These are phyloP conservation scores for Picea abies DNA, from an alignment of 83 land plant species.

Conservation along the genomic window DNA sequence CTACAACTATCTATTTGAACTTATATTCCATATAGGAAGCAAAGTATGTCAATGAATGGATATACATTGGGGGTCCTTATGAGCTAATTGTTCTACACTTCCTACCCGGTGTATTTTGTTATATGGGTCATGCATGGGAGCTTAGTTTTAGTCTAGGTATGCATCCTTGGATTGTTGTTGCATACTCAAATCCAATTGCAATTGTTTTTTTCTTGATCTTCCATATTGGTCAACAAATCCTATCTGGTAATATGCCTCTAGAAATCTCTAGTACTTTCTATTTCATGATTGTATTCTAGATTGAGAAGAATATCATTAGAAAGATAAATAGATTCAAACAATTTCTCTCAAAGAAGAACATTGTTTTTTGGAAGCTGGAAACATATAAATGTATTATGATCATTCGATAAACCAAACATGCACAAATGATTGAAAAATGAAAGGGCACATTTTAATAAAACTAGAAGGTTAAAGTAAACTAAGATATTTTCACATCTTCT, in stretches of 20 bases:
- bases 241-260: constrained; percentile 23
- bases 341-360: no score
- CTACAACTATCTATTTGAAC: constrained; percentile 15
- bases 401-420: no score
- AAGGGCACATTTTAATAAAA: no score
- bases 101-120: background rate
- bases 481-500: no score
- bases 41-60: background rate
- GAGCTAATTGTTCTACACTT: background rate
- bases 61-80: background rate
- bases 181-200: constrained; percentile 24
- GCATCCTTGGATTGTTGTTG: constrained; percentile 26
- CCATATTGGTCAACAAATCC: constrained; percentile 20
- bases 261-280: constrained; percentile 26
- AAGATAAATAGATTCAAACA: no score
- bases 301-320: constrained; percentile 16
- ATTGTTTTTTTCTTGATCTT: constrained; percentile 22
- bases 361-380: no score
- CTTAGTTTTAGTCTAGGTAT: constrained; percentile 25
- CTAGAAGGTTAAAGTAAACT: no score
- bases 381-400: no score
- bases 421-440: no score
- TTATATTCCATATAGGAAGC: constrained; percentile 11
- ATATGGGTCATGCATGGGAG: constrained; percentile 21
- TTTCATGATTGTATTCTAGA: constrained; percentile 28